Evolutionary conservation across 2,329 filamentous ascomycete species (phyloP).

Genomic region (Amesomyces nigricolor): DNA sequence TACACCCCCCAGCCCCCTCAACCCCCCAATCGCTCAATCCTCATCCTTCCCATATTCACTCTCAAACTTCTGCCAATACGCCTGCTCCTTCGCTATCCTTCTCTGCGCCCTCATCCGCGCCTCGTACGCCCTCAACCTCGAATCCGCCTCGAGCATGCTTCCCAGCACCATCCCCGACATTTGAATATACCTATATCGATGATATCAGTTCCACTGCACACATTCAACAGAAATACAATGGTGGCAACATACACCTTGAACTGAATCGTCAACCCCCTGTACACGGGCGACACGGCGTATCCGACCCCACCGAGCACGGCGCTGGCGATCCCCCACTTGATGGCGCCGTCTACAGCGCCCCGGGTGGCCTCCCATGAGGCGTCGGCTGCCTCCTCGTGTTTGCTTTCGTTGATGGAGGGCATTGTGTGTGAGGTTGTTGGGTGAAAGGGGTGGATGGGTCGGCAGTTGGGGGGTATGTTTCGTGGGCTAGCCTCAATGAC

Average conservation of each 20-base stretch:
- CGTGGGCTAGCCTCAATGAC: no score
- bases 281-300: constrained; percentile 62
- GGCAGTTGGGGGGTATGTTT: neutral
- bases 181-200: constrained; percentile 60
- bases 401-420: constrained; percentile 21
- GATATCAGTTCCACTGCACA: neutral
- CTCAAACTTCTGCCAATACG: constrained; percentile 64
- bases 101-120: constrained; percentile 58
- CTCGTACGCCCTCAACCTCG: constrained; percentile 62
- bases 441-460: neutral
- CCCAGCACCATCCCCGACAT: constrained; percentile 84
- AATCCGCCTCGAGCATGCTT: constrained; percentile 70
- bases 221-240: neutral
- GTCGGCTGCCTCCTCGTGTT: constrained; percentile 52
- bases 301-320: constrained; percentile 58
- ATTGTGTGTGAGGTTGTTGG: constrained; percentile 3
- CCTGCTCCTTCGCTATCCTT: constrained; percentile 57
- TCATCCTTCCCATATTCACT: constrained; percentile 49
- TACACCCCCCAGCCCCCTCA: no score
- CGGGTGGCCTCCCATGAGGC: constrained; percentile 67
- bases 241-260: constrained; percentile 63
- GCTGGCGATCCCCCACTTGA: constrained; percentile 66
- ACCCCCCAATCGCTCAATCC: constrained; percentile 25
- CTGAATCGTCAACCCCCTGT: constrained; percentile 65
- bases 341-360: constrained; percentile 61